phyloP scores from a whole-genome alignment of 805 yeast species.

The Cyberlindnera mrakii region DNA sequence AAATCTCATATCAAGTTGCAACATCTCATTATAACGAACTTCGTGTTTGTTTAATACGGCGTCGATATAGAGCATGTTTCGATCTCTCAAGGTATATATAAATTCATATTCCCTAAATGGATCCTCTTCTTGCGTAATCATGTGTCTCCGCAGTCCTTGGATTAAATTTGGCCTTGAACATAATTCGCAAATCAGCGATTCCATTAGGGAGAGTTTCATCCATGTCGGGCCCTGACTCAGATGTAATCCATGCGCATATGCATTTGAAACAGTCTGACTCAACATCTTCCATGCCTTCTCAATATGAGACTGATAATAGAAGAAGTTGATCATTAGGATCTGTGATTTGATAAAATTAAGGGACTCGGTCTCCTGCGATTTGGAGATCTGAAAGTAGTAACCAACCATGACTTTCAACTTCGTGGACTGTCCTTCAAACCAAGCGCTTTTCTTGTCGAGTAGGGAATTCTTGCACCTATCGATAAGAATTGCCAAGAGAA shows the following conservation, averaged over 20 bases:
- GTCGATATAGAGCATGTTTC: slow-evolving; percentile 13
- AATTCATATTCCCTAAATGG: slow-evolving; percentile 15
- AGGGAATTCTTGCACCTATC: slow-evolving; percentile 15
- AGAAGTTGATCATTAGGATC: slow-evolving; percentile 14
- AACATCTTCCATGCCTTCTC: slow-evolving; percentile 20
- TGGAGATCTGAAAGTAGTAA: slow-evolving; percentile 16
- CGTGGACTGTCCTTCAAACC: slow-evolving; percentile 1
- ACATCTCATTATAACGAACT: slow-evolving; percentile 5
- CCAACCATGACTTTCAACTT: slow-evolving; percentile 5
- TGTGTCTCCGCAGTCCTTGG: slow-evolving; percentile 5
- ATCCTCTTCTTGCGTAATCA: slow-evolving; percentile 5
- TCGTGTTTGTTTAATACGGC: slow-evolving; percentile 3
- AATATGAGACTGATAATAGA: slow-evolving; percentile 13
- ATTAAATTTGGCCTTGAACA: slow-evolving; percentile 18
- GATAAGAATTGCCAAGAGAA: slow-evolving; percentile 13
- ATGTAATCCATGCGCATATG: slow-evolving; percentile 17
- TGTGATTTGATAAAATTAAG: slow-evolving; percentile 15
- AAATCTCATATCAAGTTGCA: slow-evolving; percentile 10
- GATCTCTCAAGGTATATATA: slow-evolving; percentile 11
- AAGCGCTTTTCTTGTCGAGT: neutral
- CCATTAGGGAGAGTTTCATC: slow-evolving; percentile 16
- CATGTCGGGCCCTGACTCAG: slow-evolving; percentile 15
- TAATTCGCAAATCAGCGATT: slow-evolving; percentile 13
- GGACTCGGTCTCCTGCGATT: slow-evolving; percentile 13
- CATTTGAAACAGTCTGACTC: slow-evolving; percentile 17